Base-by-base conservation (phyloP, 371 early-diverging fungal genomes). In the Choanephora cucurbitarum region DNA sequence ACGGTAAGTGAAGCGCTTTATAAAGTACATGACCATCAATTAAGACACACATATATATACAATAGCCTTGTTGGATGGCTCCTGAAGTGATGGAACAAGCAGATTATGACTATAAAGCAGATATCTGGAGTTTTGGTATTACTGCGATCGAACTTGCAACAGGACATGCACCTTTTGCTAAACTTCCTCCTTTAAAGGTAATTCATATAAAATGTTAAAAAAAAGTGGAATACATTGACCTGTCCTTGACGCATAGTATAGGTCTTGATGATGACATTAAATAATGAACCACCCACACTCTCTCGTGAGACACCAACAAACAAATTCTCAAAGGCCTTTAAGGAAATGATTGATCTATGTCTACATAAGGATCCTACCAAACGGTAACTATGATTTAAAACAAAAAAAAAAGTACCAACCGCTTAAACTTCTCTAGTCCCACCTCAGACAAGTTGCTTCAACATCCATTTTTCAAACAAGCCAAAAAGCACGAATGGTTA, bases 71-170 rank as follows among this genome's bases (percentile, higher is more conserved):
- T 57, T 91, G 90, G 91, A 94, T 94, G 90, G 93, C 92, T 13
- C 89, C 89, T 11, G 89, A 83, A 51, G 84, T 87, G 4, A 81
- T 85, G 81, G 79, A 82, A 51, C 82, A 67, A 33, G 80, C 83
- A 8, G 88, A 86, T 8, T 93, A 94, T 70, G 87, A 90, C 62
- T 86, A 82, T 64, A 89, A 90, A 67, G 94, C 93, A 1, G 95
- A 94, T 65, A 91, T 92, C 44, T 94, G 93, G 91, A 86, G 87
- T 48, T 90, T 94, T 74, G 95, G 95, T 42, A 92, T 94, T 46
- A 92, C 93, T n/a, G 86, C 91, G 0, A 72, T 92, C 40, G 95
- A 94, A 60, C 74, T 94, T 17, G 91, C 93, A 8, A 86, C 83
- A 22, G 93, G 93, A n/a, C 86, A 88, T 58, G 93, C 95, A n/a